phyloP scores from a whole-genome alignment of 495 filamentous ascomycete species.

The Annulohypoxylon stygium region DNA sequence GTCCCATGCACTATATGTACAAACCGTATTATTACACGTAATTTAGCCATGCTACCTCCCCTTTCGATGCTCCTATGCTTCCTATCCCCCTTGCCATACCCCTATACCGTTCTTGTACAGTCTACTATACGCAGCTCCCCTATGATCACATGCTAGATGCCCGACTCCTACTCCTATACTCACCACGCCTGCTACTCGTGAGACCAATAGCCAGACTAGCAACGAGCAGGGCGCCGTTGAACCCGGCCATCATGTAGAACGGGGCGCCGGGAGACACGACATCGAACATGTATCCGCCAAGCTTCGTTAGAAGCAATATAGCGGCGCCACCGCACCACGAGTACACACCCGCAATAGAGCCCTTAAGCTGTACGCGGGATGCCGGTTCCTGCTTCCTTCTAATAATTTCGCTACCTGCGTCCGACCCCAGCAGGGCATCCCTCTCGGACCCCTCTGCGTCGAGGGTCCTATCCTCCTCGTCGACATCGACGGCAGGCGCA shows the following conservation, averaged over 20 bases:
- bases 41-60: background rate
- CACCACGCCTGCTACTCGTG: background rate
- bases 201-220: conserved; percentile 64
- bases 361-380: conserved; percentile 76
- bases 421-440: conserved; percentile 51
- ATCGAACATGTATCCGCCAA: conserved; percentile 91
- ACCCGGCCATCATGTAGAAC: conserved; percentile 91
- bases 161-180: conserved; percentile 18
- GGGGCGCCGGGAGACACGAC: conserved; percentile 75
- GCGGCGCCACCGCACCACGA: conserved; percentile 91
- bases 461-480: conserved; percentile 47
- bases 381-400: conserved; percentile 42
- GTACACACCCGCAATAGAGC: conserved; percentile 93
- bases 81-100: background rate
- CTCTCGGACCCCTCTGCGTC: conserved; percentile 22
- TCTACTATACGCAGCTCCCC: background rate
- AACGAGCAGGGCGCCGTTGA: conserved; percentile 79
- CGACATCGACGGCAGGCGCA: conserved; percentile 42
- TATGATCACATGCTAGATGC: background rate
- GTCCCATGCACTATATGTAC: conserved; percentile 1
- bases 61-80: background rate
- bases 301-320: conserved; percentile 90
- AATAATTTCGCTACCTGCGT: background rate
- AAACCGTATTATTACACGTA: conserved; percentile 4
- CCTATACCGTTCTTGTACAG: background rate